Percentiles rank a stretch among this genome's conserved stretches.
Conservation (phyloP, 1,284 basidiomycete genomes). For the Fomitopsis betulina region DNA sequence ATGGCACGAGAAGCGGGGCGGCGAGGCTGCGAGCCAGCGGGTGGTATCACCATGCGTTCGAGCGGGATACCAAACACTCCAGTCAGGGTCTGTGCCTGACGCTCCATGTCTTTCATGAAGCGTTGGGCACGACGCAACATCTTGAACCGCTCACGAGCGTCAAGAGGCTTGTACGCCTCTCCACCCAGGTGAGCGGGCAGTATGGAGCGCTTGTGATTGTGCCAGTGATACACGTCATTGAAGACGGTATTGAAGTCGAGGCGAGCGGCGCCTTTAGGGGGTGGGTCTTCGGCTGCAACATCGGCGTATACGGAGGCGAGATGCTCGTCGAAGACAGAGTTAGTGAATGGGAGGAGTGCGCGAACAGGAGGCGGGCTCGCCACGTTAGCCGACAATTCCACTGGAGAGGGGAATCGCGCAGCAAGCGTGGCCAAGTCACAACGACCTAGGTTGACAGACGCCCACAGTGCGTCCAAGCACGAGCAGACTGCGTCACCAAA, state of each 20-base stretch:
- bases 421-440: constrained; percentile 12
- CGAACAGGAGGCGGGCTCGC: background rate
- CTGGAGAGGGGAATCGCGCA: constrained; percentile 6
- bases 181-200: constrained; percentile 55
- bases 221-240: constrained; percentile 55
- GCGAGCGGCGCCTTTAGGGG: constrained; percentile 14
- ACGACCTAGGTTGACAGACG: constrained; percentile 10
- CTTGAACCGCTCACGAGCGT: constrained; percentile 33
- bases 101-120: constrained; percentile 51
- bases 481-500: constrained; percentile 28
- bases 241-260: constrained; percentile 42
- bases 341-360: constrained; percentile 45
- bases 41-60: constrained; percentile 47
- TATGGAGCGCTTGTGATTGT: constrained; percentile 42
- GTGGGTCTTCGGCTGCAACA: constrained; percentile 16
- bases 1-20: constrained; percentile 4
- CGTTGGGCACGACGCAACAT: constrained; percentile 44
- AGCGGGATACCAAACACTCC: constrained; percentile 53
- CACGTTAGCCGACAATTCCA: background rate
- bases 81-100: constrained; percentile 57
- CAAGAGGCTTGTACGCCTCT: constrained; percentile 26
- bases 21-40: constrained; percentile 23
- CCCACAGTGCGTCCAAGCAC: constrained; percentile 24
- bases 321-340: constrained; percentile 45
- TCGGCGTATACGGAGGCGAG: constrained; percentile 35